Conservation (phyloP, 2,329 filamentous ascomycete species). For the Falciphora oryzae region DNA sequence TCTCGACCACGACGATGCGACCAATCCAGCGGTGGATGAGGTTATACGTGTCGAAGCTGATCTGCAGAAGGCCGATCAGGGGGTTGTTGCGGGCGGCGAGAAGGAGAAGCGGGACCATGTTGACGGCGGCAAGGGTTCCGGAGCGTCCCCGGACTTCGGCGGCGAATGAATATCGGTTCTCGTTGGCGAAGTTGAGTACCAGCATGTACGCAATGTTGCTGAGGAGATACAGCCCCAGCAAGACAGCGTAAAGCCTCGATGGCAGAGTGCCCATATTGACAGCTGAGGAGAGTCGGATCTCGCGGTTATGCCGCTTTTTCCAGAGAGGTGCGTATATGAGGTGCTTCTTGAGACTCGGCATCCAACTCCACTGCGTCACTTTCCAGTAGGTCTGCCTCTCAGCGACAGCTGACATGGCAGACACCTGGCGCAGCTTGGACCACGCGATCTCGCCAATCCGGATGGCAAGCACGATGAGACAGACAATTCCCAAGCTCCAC, state of each 20-base stretch:
- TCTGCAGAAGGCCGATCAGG: constrained; percentile 70
- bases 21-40: constrained; percentile 81
- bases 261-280: constrained; percentile 55
- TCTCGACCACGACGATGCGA: constrained; percentile 63
- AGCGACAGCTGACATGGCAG: constrained; percentile 48
- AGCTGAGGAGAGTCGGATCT: constrained; percentile 37
- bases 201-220: constrained; percentile 61
- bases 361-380: constrained; percentile 50
- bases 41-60: constrained; percentile 97
- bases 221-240: constrained; percentile 50
- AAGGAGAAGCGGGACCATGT: constrained; percentile 87
- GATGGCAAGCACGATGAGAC: constrained; percentile 45
- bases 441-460: constrained; percentile 48
- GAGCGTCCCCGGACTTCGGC: constrained; percentile 83
- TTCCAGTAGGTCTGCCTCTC: constrained; percentile 56
- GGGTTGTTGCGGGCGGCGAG: constrained; percentile 92
- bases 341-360: constrained; percentile 57
- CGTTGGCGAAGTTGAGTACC: constrained; percentile 51
- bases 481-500: constrained; percentile 55
- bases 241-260: constrained; percentile 54
- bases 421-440: constrained; percentile 53
- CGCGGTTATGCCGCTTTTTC: constrained; percentile 58
- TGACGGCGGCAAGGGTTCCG: constrained; percentile 77
- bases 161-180: constrained; percentile 57
- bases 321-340: constrained; percentile 58